Conservation (phyloP, 2,329 filamentous ascomycete species). For the Talaromyces sp. region DNA sequence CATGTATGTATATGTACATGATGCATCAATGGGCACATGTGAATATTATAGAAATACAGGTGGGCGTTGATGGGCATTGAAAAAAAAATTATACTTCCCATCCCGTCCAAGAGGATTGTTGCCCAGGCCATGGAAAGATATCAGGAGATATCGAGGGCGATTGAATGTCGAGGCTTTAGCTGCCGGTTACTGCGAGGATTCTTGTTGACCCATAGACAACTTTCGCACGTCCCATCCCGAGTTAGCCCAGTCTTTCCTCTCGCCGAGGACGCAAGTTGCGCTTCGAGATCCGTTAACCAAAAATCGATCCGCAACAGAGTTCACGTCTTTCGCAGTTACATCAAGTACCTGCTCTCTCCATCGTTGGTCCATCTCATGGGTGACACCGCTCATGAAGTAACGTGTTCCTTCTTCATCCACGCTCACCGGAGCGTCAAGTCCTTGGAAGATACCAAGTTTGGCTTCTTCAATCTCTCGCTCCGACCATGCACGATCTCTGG, state of each 20-base stretch:
- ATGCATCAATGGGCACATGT: constrained; percentile 9
- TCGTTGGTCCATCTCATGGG: constrained; percentile 84
- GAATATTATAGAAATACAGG: constrained; percentile 21
- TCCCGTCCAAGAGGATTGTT: too few relatives aligned
- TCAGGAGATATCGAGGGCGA: too few relatives aligned
- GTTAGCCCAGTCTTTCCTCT: constrained; percentile 75
- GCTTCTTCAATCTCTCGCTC: constrained; percentile 90
- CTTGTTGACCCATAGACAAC: constrained; percentile 60
- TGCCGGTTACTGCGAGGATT: background rate
- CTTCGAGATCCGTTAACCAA: constrained; percentile 68
- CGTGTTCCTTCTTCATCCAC: constrained; percentile 88
- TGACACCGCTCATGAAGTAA: constrained; percentile 81
- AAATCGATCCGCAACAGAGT: constrained; percentile 78
- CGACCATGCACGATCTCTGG: constrained; percentile 77
- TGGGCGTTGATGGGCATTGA: constrained; percentile 1
- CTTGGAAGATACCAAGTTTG: constrained; percentile 92
- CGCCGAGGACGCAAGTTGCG: constrained; percentile 75
- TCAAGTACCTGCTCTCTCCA: constrained; percentile 84
- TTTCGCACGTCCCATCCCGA: constrained; percentile 76
- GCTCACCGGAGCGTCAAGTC: constrained; percentile 82
- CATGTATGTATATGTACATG: constrained; percentile 30
- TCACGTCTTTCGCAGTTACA: constrained; percentile 78
- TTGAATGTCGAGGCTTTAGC: too few relatives aligned
- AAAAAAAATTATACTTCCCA: too few relatives aligned
- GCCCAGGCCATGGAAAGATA: too few relatives aligned